A percentile compares a stretch with the other conserved stretches of the same genome.
Evolutionary conservation across 345 rosid genomes (phyloP).

Genomic region (Rhizophora mangle): DNA sequence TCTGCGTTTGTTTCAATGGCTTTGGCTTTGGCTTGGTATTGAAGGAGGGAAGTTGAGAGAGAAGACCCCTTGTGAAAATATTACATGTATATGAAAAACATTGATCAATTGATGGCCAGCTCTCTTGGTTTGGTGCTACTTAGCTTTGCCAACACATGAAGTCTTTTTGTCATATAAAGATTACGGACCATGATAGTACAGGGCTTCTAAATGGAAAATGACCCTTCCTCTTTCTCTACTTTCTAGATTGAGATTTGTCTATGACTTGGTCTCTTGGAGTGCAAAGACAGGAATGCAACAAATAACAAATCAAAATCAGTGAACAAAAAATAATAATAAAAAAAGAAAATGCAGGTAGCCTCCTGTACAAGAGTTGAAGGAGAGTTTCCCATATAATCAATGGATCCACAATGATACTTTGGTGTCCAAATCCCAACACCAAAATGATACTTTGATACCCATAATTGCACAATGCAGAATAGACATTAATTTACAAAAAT

Average conservation of each 20-base stretch:
- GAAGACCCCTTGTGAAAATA: neutral
- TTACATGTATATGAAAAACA: neutral
- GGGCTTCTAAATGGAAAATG: conserved; percentile 40
- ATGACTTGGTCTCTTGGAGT: conserved; percentile 25
- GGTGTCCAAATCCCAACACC: too few species aligned
- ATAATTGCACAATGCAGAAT: too few species aligned
- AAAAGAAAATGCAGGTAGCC: neutral
- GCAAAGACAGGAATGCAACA: conserved; percentile 2
- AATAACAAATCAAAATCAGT: neutral
- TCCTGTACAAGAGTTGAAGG: neutral
- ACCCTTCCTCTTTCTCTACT: conserved; percentile 15
- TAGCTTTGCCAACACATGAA: conserved; percentile 76
- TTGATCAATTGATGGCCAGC: conserved; percentile 18
- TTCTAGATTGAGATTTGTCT: neutral
- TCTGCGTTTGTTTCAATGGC: conserved; percentile 16
- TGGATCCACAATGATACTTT: too few species aligned
- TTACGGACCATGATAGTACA: conserved; percentile 28
- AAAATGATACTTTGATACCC: too few species aligned
- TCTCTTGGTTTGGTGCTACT: conserved; percentile 54
- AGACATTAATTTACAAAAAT: too few species aligned
- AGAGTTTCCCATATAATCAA: too few species aligned
- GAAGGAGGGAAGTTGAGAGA: conserved; percentile 52
- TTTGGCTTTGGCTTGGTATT: conserved; percentile 43
- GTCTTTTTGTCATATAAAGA: conserved; percentile 21
- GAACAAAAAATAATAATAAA: neutral